Evolutionary conservation across 768 basidiomycete species (phyloP).

Genomic region (Tricholoma saponaceum): DNA sequence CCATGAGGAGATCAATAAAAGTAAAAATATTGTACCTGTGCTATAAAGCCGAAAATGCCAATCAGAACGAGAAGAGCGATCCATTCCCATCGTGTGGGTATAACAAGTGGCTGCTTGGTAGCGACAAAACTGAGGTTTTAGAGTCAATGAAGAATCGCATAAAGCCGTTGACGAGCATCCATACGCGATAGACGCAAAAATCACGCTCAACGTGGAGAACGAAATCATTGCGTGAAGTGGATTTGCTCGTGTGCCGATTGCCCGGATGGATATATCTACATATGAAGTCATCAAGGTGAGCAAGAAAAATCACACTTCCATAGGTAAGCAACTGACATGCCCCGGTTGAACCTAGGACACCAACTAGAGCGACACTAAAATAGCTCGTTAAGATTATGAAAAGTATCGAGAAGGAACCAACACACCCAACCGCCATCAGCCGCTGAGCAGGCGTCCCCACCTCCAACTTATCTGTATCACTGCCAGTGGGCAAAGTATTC

Average conservation of each 20-base stretch:
- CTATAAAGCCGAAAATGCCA: conserved; percentile 45
- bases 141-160: background rate
- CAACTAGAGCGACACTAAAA: conserved; percentile 54
- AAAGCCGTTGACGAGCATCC: background rate
- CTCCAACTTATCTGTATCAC: conserved; percentile 19
- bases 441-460: conserved; percentile 35
- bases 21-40: conserved; percentile 30
- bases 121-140: conserved; percentile 35
- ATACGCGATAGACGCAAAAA: background rate
- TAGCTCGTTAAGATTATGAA: background rate
- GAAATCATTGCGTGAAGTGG: conserved; percentile 49
- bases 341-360: conserved; percentile 57
- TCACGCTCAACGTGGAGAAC: conserved; percentile 32
- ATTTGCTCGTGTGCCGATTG: conserved; percentile 72
- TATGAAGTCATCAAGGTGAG: background rate
- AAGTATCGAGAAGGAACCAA: background rate
- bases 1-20: background rate
- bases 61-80: conserved; percentile 41
- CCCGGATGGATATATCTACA: conserved; percentile 43
- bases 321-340: conserved; percentile 47
- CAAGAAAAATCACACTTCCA: background rate
- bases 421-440: conserved; percentile 57
- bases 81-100: conserved; percentile 42
- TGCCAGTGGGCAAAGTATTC: conserved; percentile 1
- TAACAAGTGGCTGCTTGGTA: conserved; percentile 32